These are phyloP conservation scores for Salvia rosmarinus DNA, from an alignment of 257 asterid species.

Conservation along the genomic window DNA sequence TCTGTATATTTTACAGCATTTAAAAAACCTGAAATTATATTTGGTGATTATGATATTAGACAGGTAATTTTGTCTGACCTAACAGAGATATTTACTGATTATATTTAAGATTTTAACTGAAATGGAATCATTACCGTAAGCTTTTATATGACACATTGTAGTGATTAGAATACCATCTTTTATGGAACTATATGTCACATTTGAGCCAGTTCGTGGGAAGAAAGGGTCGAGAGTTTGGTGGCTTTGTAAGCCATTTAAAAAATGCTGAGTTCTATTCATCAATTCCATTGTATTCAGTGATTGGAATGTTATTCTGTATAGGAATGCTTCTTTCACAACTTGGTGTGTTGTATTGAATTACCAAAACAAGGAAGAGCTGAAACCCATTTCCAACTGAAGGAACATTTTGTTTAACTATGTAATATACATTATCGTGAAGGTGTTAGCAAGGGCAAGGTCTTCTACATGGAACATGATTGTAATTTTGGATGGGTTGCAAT, in stretches of 20 bases:
- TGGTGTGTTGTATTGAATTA: not conserved
- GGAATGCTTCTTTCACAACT: not conserved
- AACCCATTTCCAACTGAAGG: not conserved
- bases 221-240: not conserved
- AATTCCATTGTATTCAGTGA: not conserved
- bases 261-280: not conserved
- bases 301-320: not conserved
- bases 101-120: conserved; percentile 20
- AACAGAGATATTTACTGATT: not conserved
- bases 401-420: not conserved
- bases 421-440: not conserved
- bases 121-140: conserved; percentile 13
- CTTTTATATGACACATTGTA: not conserved
- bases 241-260: not conserved
- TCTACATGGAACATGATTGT: not conserved
- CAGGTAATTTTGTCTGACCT: conserved; percentile 4
- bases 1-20: not conserved
- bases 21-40: not conserved
- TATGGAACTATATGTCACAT: not conserved
- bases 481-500: not conserved
- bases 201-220: not conserved
- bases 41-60: conserved; percentile 9
- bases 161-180: not conserved
- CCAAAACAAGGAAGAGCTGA: conserved; percentile 4
- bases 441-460: not conserved